Evolutionary conservation across 2,329 filamentous ascomycete genomes (phyloP).

Genomic region (Fusarium piperis): DNA sequence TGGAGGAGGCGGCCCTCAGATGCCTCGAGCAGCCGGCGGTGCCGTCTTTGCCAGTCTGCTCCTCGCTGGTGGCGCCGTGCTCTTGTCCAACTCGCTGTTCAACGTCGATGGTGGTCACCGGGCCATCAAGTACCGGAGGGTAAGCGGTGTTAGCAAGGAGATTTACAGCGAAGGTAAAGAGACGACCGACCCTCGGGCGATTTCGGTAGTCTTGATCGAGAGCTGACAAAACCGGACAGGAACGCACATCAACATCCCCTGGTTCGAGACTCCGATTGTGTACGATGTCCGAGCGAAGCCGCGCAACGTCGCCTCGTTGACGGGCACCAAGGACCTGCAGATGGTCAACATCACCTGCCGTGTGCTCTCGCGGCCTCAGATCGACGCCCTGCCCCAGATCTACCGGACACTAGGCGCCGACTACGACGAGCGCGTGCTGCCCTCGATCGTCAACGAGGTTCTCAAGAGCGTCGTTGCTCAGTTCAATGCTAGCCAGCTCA

Average conservation of each 20-base stretch:
- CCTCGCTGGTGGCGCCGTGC: conserved; percentile 59
- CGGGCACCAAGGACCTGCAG: conserved; percentile 98
- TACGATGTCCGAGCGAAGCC: conserved; percentile 99
- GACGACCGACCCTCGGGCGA: conserved; percentile 29
- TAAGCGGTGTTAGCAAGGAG: conserved; percentile 93
- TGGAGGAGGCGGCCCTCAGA: conserved; percentile 55
- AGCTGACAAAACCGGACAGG: conserved; percentile 59
- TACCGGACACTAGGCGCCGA: conserved; percentile 95
- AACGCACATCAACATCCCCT: conserved; percentile 93
- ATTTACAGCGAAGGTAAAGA: conserved; percentile 89
- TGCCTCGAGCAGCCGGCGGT: conserved; percentile 52
- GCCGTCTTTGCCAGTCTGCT: conserved; percentile 55
- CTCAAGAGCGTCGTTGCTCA: conserved; percentile 98
- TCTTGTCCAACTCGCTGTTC: conserved; percentile 71
- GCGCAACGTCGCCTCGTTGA: conserved; percentile 94
- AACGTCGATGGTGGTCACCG: conserved; percentile 98
- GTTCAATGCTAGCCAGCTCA: conserved; percentile 98
- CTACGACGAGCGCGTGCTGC: conserved; percentile 96
- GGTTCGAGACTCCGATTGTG: conserved; percentile 96
- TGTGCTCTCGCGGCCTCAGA: conserved; percentile 90
- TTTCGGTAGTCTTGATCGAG: conserved; percentile 17
- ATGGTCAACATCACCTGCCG: conserved; percentile 99
- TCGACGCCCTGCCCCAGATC: conserved; percentile 92
- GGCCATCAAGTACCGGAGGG: conserved; percentile 96
- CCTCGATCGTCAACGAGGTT: conserved; percentile 98